Evolutionary conservation across 2,329 filamentous ascomycete genomes (phyloP).

Genomic region (Ophiocordyceps camponoti-rufipedis): DNA sequence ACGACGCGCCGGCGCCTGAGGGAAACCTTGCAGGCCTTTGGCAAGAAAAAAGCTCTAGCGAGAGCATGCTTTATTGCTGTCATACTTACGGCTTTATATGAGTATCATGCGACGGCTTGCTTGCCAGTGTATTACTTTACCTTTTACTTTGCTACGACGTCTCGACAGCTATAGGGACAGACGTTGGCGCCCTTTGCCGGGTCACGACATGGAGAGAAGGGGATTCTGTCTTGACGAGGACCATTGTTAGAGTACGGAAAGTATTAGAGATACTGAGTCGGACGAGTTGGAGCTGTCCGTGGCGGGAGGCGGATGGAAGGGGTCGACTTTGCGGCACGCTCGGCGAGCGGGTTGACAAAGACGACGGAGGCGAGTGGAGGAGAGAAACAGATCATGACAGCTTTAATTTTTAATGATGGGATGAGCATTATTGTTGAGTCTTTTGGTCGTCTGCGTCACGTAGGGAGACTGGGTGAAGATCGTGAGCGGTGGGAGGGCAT

Average conservation of each 20-base stretch:
- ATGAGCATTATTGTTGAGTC: background rate
- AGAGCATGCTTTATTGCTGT: conserved; percentile 14
- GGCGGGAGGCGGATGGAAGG: background rate
- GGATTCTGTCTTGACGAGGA: background rate
- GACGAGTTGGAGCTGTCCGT: background rate
- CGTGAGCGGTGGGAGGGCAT: too few species aligned
- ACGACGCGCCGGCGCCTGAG: conserved; percentile 1
- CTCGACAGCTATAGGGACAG: conserved; percentile 3
- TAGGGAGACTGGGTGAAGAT: too few species aligned
- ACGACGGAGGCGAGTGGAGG: background rate
- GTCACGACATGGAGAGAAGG: background rate
- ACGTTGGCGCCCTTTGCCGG: background rate
- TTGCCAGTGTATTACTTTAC: conserved; percentile 6
- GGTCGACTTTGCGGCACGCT: too few species aligned
- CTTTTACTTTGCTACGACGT: conserved; percentile 6
- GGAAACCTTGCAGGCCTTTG: background rate
- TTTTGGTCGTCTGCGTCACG: background rate
- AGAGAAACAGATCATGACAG: background rate
- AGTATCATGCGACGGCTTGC: conserved; percentile 6
- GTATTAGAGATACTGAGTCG: background rate
- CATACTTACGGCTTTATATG: conserved; percentile 14
- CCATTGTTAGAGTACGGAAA: background rate
- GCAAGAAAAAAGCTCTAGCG: conserved; percentile 7
- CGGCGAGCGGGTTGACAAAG: background rate
- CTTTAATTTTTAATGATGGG: background rate